Percentiles rank a stretch among this genome's conserved stretches.
phyloP scores from a whole-genome alignment of 768 basidiomycete species.

The Leccinum barrowsii region DNA sequence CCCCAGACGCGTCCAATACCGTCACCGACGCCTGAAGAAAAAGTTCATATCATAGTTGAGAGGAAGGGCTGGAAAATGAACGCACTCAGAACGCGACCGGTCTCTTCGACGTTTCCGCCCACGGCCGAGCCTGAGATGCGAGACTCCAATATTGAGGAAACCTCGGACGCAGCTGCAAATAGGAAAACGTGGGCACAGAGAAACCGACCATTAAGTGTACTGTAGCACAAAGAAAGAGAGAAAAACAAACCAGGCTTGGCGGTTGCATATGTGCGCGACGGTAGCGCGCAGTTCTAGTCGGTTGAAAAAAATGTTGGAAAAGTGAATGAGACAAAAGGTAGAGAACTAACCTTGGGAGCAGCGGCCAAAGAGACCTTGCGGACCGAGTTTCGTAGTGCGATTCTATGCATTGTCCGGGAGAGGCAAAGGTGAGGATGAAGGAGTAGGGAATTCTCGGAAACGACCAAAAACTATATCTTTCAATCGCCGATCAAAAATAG shows the following conservation, averaged over 20 bases:
- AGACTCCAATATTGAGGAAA: constrained; percentile 97
- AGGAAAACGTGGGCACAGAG: constrained; percentile 11
- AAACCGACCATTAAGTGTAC: constrained; percentile 3
- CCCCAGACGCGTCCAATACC: constrained; percentile 99
- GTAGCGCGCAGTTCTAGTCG: constrained; percentile 41
- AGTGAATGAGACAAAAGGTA: constrained; percentile 10
- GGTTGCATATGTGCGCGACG: constrained; percentile 89
- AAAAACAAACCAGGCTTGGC: constrained; percentile 86
- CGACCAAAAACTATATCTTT: constrained; percentile 32
- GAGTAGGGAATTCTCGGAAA: constrained; percentile 37
- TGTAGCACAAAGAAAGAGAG: not conserved
- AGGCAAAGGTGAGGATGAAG: constrained; percentile 43
- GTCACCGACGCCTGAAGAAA: constrained; percentile 86
- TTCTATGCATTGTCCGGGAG: constrained; percentile 68
- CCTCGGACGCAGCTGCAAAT: constrained; percentile 89
- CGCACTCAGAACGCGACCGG: constrained; percentile 96
- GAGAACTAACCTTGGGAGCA: constrained; percentile 51
- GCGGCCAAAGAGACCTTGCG: constrained; percentile 74
- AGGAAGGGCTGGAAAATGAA: constrained; percentile 14
- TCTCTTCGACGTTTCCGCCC: constrained; percentile 96
- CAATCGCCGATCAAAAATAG: constrained; percentile 28
- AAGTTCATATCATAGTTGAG: constrained; percentile 6
- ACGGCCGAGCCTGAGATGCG: constrained; percentile 92
- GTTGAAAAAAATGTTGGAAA: constrained; percentile 6
- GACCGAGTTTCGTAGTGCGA: constrained; percentile 81